Conservation (phyloP, 2,329 filamentous ascomycete genomes). For the Fusarium sp. region DNA sequence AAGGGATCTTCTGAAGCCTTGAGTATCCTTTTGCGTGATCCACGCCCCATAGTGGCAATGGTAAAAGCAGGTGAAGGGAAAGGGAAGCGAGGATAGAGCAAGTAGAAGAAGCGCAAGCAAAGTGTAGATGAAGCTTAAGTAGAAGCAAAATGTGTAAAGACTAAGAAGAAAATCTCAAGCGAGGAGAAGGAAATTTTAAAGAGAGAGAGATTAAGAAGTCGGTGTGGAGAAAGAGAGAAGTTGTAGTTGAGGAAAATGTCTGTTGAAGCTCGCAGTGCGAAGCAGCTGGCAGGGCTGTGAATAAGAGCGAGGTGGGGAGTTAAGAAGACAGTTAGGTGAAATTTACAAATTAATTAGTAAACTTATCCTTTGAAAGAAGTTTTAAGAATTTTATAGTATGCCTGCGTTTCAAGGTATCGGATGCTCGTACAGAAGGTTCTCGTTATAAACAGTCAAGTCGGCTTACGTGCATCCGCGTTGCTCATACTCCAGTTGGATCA, state of each 20-base stretch:
- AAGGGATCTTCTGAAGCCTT: neutral
- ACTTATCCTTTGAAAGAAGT: neutral
- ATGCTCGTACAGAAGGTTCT: no score
- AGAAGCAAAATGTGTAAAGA: neutral
- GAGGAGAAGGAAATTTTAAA: neutral
- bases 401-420: no score
- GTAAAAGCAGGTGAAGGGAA: no score
- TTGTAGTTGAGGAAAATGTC: neutral
- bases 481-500: no score
- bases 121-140: neutral
- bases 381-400: neutral
- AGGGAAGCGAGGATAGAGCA: no score
- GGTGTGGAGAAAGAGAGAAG: neutral
- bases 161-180: fast-evolving
- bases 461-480: no score
- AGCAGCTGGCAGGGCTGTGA: neutral
- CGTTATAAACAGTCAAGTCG: no score
- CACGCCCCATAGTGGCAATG: no score
- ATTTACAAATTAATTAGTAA: fast-evolving
- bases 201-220: neutral
- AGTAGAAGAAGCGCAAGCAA: neutral
- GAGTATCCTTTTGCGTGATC: no score
- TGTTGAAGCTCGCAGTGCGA: conserved; percentile 9
- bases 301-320: neutral
- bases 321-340: neutral